Base-by-base conservation (phyloP, 2,329 filamentous ascomycete species). In the Periconia macrospinosa region DNA sequence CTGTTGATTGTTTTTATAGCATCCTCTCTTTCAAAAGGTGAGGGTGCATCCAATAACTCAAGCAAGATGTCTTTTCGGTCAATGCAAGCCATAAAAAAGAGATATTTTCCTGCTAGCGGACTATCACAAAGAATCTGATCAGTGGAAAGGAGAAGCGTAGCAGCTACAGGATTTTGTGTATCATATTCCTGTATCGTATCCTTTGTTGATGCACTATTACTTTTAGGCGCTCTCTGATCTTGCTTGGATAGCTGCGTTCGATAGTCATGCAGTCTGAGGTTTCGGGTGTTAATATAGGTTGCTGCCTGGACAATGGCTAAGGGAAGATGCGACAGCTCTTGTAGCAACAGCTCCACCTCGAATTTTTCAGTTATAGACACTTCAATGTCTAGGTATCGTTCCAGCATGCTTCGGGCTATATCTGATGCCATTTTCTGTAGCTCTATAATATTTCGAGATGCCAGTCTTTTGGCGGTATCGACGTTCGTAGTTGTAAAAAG, bases 91-190 rank as follows among this genome's bases (percentile, higher is more conserved):
- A 76, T 68, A 47, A 78, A 75, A 0, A 63, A 69, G 0, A 81
- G 62, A 41, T 77, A 52, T 0, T 71, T 49, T 35, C 71, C 72
- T 1, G 77, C 77, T 3, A 58, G 33, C 1, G 45, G 7, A 44
- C 75, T 55, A 1, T 73, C 17, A 27, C 35, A 9, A 3, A 41
- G 41, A 41, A 62, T 49, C 35, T 62, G 65, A 14, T 76, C 59
- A 30, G 80, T 77, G 0, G 77, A 78, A 13, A 79, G 65, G 0
- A 76, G 56, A 64, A 69, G 76, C 0, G 77, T 76, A 43, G 67
- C 69, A 3, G 72, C 73, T 2, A 78, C 61, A 1, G 75, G 65
- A 18, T 75, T 71, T 41, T 69, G 76, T 75, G 27, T 68, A 66
- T 1, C 52, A 37, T 43, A 48, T n/a, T 44, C 44, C 23, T 44